A percentile compares a stretch with the other conserved stretches of the same genome.
phyloP scores from a whole-genome alignment of 1,284 basidiomycete species.

The Malassezia cuniculi region DNA sequence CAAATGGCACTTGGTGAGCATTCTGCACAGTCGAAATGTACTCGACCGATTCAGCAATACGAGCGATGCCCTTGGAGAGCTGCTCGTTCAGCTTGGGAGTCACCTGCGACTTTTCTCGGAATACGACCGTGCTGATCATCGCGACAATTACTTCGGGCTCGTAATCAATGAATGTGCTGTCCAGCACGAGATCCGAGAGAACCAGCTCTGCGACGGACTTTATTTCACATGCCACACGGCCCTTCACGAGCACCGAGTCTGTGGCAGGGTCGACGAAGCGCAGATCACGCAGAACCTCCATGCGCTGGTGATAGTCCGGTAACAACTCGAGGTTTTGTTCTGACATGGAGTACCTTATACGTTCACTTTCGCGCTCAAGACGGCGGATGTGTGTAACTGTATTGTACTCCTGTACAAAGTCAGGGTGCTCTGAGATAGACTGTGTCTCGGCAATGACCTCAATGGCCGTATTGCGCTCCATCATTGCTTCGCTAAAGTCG shows the following conservation, averaged over 20 bases:
- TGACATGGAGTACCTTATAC: slow-evolving; percentile 15
- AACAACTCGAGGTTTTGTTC: slow-evolving; percentile 93
- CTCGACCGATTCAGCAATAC: slow-evolving; percentile 69
- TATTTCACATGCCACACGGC: slow-evolving; percentile 96
- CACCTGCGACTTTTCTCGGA: slow-evolving; percentile 87
- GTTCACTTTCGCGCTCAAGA: slow-evolving; percentile 59
- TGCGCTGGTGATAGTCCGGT: slow-evolving; percentile 89
- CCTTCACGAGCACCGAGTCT: slow-evolving; percentile 81
- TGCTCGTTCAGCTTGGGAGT: slow-evolving; percentile 67
- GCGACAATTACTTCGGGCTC: slow-evolving; percentile 96
- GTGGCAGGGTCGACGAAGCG: slow-evolving; percentile 52
- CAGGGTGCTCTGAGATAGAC: slow-evolving; percentile 27
- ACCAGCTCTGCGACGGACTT: slow-evolving; percentile 80
- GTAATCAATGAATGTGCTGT: slow-evolving; percentile 78
- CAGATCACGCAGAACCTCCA: slow-evolving; percentile 77
- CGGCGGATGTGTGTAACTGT: slow-evolving; percentile 62
- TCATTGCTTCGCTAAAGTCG: slow-evolving; percentile 78
- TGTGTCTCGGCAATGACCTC: slow-evolving; percentile 19
- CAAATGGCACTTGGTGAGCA: slow-evolving; percentile 51
- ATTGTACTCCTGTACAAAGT: slow-evolving; percentile 62
- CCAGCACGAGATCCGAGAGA: slow-evolving; percentile 88
- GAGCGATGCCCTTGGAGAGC: slow-evolving; percentile 63
- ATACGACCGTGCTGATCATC: slow-evolving; percentile 85
- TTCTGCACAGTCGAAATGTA: slow-evolving; percentile 68
- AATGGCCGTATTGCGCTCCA: slow-evolving; percentile 53